phyloP scores from a whole-genome alignment of 768 basidiomycete species.

The Collybia mongolica region DNA sequence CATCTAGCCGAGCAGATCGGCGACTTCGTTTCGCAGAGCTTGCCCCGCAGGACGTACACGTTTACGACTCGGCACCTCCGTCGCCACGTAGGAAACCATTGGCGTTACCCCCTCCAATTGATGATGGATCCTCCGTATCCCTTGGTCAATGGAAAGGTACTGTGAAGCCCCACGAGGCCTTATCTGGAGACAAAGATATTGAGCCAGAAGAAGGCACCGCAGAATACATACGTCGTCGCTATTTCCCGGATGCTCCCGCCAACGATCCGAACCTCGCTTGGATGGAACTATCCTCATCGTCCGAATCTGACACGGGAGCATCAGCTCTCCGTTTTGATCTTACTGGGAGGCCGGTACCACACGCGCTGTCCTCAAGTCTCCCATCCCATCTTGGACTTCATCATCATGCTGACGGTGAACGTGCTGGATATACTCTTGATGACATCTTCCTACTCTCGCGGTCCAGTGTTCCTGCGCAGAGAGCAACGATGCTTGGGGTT shows the following conservation, averaged over 20 bases:
- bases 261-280: constrained; percentile 79
- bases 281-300: constrained; percentile 48
- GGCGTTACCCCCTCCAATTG: constrained; percentile 54
- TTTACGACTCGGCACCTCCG: constrained; percentile 79
- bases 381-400: constrained; percentile 88
- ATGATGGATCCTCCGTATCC: constrained; percentile 37
- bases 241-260: constrained; percentile 70
- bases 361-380: constrained; percentile 48
- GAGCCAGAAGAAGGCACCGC: constrained; percentile 70
- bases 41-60: constrained; percentile 70
- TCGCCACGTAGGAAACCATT: constrained; percentile 65
- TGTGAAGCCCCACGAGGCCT: constrained; percentile 11
- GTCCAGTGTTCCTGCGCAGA: constrained; percentile 82
- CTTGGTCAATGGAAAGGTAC: constrained; percentile 36
- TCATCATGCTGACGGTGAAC: constrained; percentile 79
- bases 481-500: constrained; percentile 78
- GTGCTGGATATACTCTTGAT: constrained; percentile 86
- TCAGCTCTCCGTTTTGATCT: constrained; percentile 75
- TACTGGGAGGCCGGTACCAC: constrained; percentile 65
- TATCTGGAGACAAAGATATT: constrained; percentile 2
- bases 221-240: constrained; percentile 80
- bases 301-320: constrained; percentile 23
- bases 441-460: constrained; percentile 79
- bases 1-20: constrained; percentile 55
- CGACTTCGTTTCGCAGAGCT: constrained; percentile 77